Evolutionary conservation across 1,284 basidiomycete genomes (phyloP), one percentile per base, ranked within the genome.

Genomic region (Pseudozyma hubeiensis): DNA sequence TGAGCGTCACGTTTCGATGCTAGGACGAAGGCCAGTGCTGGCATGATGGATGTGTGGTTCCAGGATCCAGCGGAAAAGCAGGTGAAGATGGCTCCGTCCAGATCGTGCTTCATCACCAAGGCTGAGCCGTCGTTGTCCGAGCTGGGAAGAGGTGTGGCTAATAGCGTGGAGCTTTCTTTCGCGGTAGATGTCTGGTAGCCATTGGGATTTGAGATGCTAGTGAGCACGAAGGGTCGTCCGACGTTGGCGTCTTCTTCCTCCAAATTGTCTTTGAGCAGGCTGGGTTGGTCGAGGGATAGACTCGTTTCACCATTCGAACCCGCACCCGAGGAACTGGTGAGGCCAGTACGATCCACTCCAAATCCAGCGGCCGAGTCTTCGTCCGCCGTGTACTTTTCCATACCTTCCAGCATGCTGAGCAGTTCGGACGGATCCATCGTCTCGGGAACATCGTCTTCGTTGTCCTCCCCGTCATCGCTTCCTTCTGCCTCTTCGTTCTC

Each of bases 1-100:
- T 78, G 75, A 34, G 79, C 79, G 53, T 82, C 81, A 1, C 75
- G 63, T 84, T 99, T 99, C 5, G 93, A 95, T 1, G 94, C 93
- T 33, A 99, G 88, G 17, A 98, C 96, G 81, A 97, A 99, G 1
- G 93, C 89, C 5, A 99, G 88, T 0, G 94, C 96, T 5, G 93
- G 91, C 82, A 90, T 93, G 0, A 94, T 97, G 10, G 89, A 87
- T 1, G 85, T 84, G 83, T 98, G 95, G 43, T 75, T 86, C 95
- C 95, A 98, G 48, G 50, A 80, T 30, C 17, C 39, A 24, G 11
- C 11, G 14, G n/a, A 29, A 7, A 7, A 29, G 10, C 7, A 13
- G 29, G n/a, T 80, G 84, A 92, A 93, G 37, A 92, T 85, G 0
- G 90, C 87, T 0, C 94, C 96, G 79, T 98, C 95, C 19, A 97